Base-by-base conservation (phyloP, 148 eudicot species). In the Nepenthes gracilis region DNA sequence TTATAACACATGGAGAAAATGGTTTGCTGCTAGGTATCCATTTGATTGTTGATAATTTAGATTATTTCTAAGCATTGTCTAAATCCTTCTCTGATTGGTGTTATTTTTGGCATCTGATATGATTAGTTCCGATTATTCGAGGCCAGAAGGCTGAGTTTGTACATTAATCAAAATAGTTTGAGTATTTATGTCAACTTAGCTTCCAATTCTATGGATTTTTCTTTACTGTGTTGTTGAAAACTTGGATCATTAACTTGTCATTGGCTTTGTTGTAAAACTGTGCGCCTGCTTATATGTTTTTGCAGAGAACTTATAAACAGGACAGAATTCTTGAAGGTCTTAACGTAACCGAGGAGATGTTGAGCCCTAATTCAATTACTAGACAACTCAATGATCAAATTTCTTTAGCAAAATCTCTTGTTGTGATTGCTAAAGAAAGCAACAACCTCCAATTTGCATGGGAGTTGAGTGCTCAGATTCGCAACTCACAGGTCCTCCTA, bases 351-450 rank as follows among this genome's bases (percentile, higher is more conserved):
- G 69, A 64, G 23, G 69, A 71, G 62, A 43, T 71, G 64, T 45
- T 59, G 43, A 71, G 60, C n/a, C 55, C 64, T 34, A 48, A 54
- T 35, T 71, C 74, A 12, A 38, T 71, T 12, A 12, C 64, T 4
- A 71, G 74, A 33, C 68, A 71, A 40, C 9, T 71, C 3, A 47
- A 32, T 60, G 74, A 71, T 33, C 74, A 71, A 59, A 71, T 71
- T 52, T 36, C 64, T 15, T 57, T 71, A 33, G 74, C 74, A 6
- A 71, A 71, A 36, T 67, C 64, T 9, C 56, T 49, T 14, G 54
- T 71, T 14, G 58, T 58, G 6, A 71, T 71, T 43, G 74, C 74
- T 35, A 64, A 71, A 71, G 74, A 71, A 47, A 59, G 58, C 64
- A 71, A 37, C 49, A 60, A 71, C 56, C 60, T 71, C 23, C 59